Evolutionary conservation across 306 rosid species (phyloP).

Genomic region (Citrullus colocynthis): DNA sequence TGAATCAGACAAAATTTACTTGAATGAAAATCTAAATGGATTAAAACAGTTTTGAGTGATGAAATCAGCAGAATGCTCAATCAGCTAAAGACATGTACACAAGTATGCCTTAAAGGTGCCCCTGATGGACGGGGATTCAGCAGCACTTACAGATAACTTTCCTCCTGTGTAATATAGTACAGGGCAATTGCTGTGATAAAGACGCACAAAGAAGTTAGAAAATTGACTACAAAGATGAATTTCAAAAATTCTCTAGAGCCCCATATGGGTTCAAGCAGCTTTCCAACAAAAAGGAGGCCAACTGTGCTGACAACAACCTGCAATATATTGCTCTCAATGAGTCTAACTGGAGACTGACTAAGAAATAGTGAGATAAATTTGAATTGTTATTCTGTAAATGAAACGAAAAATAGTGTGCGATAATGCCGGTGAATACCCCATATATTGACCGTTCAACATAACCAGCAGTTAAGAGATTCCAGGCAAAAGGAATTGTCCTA

Average conservation of each 20-base stretch:
- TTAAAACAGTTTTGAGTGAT: neutral
- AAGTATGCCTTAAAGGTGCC: constrained; percentile 5
- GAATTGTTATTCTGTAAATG: neutral
- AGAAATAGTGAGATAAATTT: neutral
- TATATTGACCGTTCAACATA: constrained; percentile 62
- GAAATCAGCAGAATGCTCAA: neutral
- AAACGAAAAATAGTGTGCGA: neutral
- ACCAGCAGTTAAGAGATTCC: constrained; percentile 85
- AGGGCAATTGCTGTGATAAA: constrained; percentile 79
- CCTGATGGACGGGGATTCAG: neutral
- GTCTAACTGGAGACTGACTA: neutral
- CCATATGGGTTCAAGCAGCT: constrained; percentile 93
- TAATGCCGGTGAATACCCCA: constrained; percentile 46
- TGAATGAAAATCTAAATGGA: neutral
- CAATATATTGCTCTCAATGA: constrained; percentile 8
- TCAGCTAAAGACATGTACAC: neutral
- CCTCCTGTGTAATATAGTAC: constrained; percentile 62
- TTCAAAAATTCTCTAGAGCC: constrained; percentile 84
- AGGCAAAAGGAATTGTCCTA: constrained; percentile 88
- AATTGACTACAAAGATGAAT: constrained; percentile 78
- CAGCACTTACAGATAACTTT: constrained; percentile 70
- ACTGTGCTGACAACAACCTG: constrained; percentile 52
- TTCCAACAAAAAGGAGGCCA: constrained; percentile 75
- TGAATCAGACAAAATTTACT: neutral
- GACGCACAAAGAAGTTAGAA: constrained; percentile 58